Evolutionary conservation across 1,139 yeast genomes (phyloP), one percentile per base, ranked within the genome.

Genomic region (Suhomyces maxii): DNA sequence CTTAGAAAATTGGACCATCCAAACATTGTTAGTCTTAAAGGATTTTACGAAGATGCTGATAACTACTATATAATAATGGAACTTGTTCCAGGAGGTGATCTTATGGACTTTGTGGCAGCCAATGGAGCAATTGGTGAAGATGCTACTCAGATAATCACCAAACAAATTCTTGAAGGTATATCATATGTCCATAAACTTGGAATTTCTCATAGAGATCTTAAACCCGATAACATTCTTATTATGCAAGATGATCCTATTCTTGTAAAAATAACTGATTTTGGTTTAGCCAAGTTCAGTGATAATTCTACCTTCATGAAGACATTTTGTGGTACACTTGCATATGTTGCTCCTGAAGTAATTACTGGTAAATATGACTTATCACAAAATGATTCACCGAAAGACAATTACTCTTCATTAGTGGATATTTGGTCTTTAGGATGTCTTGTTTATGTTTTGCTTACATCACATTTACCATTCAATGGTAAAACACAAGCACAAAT

Each of bases 381-480:
- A 41, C 69, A 59, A 50, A 61, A 60, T 42, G 47, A 50, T 36
- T 42, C 58, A 35, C 42, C 55, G 26, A 54, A 55, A 10, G 66
- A 62, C 33, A 76, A 85, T 46, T 93, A 93, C 60, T 89, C 96
- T 6, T 84, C 87, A 38, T 76, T 88, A 49, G 98, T 91, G 6
- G 99, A 93, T 64, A 88, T 93, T 75, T 93, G 99, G 99, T 89
- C 97, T 1, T 61, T 75, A 35, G 80, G 98, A 0, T 93, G 99
- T 64, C 70, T 93, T 33, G 86, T 90, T 0, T 93, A 89, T 66
- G 98, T 93, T 9, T 81, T 91, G 35, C 68, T 93, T 45, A 91
- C 98, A 0, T 93, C 95, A 0, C 97, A 89, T 71, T 70, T 91
- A 48, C 99, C 99, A 2, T 93, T 93, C 61, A 89, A 91, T 61